Evolutionary conservation across 163 green algal species (phyloP).

Genomic region (Chlamydomonas reinhardtii): DNA sequence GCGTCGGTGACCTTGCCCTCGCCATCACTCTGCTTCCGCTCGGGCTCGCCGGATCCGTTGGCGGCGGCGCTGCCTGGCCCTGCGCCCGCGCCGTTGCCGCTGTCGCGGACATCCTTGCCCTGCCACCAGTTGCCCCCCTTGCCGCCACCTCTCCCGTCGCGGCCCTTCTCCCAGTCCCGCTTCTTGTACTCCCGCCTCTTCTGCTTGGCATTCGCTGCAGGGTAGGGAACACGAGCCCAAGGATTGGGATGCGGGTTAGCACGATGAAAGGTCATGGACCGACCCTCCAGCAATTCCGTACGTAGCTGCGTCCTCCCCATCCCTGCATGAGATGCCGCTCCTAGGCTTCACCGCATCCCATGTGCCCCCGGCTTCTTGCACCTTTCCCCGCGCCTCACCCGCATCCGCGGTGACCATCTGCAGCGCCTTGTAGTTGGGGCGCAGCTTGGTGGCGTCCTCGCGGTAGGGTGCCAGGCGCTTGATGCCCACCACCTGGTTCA

Average conservation of each 20-base stretch:
- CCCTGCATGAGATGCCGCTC: too few relatives aligned
- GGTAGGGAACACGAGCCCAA: too few relatives aligned
- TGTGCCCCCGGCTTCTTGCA: too few relatives aligned
- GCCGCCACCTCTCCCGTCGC: background rate
- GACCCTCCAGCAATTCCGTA: too few relatives aligned
- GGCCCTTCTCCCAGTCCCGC: constrained; percentile 3
- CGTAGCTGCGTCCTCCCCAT: too few relatives aligned
- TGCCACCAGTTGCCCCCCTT: constrained; percentile 1
- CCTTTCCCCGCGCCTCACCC: constrained; percentile 1
- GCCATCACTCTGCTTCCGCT: background rate
- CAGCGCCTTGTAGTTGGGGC: constrained; percentile 79
- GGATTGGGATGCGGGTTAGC: too few relatives aligned
- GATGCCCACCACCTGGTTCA: constrained; percentile 84
- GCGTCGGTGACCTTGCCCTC: constrained; percentile 17
- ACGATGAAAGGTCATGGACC: background rate
- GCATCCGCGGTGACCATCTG: constrained; percentile 60
- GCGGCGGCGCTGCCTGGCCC: background rate
- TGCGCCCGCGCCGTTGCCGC: background rate
- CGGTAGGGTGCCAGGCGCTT: constrained; percentile 93
- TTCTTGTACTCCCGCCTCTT: constrained; percentile 35
- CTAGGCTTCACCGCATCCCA: too few relatives aligned
- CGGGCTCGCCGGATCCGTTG: background rate
- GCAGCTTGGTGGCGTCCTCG: constrained; percentile 67
- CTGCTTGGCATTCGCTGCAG: constrained; percentile 22
- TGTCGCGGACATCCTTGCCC: background rate